Evolutionary conservation across 257 asterid species (phyloP), one percentile per base, ranked within the genome.

Genomic region (Nicotiana noctiflora): DNA sequence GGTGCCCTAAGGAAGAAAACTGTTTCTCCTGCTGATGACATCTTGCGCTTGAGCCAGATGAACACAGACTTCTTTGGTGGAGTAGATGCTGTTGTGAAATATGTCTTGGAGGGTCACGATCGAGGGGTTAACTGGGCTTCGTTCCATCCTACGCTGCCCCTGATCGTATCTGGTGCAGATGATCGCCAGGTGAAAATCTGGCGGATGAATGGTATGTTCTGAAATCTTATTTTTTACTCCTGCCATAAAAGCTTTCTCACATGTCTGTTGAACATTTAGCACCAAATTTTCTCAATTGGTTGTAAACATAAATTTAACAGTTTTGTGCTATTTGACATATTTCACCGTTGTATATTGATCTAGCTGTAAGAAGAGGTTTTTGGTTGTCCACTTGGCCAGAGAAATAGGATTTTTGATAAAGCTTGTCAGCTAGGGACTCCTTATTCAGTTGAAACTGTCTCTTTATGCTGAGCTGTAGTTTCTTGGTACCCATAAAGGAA

Each of bases 41-140:
- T 92, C 79, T 82, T 94, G 57, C 87, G 98, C 6, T 64, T 94
- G 83, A 90, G 98, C 44, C 98, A 94, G 86, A 94, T 94, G 99
- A 96, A 94, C 80, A 79, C 98, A 0, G 99, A 96, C 78, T 92
- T 96, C 87, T 96, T 94, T 87, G 99, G 99, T 75, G 98, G 98
- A 62, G 98, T 96, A 82, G 98, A 96, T 90, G 99, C 98, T 81
- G 99, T 96, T 74, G 99, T 96, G 79, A 96, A 96, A 87, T 96
- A 96, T 88, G 98, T 96, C 49, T 82, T 96, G 88, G 99, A 96
- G 85, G 99, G 99, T 76, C 99, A 96, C 81, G 98, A 94, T 65
- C 89, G 98, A 84, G 98, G 99, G 37, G 99, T 96, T 76, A 96
- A 94, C 85, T 96, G 98, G 98, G 98, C 97, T 82, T 94, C 99